A percentile compares a stretch with the other conserved stretches of the same genome.
Evolutionary conservation across 345 rosid species (phyloP).

Genomic region (Gossypium stocksii): DNA sequence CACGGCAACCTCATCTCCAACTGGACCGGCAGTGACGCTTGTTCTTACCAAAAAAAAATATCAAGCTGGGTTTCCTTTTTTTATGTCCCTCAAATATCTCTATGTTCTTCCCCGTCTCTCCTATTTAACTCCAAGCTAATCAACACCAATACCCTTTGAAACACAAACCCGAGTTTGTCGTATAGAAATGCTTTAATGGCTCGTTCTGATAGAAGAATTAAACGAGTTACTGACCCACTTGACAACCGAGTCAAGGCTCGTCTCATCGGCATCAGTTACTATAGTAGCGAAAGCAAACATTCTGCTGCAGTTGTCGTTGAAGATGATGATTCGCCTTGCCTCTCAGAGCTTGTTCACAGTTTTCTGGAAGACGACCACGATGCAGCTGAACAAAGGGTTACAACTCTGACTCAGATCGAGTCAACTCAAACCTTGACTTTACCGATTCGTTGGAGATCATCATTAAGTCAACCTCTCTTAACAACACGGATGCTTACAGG

Average conservation of each 20-base stretch:
- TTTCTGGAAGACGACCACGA: conserved; percentile 52
- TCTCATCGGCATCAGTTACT: conserved; percentile 46
- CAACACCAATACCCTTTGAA: neutral
- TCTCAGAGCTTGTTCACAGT: conserved; percentile 70
- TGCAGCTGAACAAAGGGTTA: neutral
- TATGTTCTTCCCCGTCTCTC: neutral
- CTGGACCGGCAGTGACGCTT: conserved; percentile 76
- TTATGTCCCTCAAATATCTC: neutral
- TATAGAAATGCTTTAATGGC: conserved; percentile 21
- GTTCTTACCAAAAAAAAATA: conserved; percentile 3
- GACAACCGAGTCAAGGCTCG: conserved; percentile 59
- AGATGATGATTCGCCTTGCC: conserved; percentile 59
- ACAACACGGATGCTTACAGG: conserved; percentile 41
- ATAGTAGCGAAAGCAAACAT: conserved; percentile 84
- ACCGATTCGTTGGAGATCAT: conserved; percentile 34
- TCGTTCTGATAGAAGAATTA: conserved; percentile 34
- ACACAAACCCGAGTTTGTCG: neutral
- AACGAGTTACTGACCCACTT: conserved; percentile 60
- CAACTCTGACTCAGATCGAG: conserved; percentile 51
- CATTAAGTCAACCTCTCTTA: conserved; percentile 1
- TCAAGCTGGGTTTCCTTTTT: neutral
- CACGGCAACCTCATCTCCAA: conserved; percentile 63
- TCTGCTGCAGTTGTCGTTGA: conserved; percentile 25
- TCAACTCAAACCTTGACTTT: conserved; percentile 27
- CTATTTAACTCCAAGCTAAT: neutral